Evolutionary conservation across 352 stramenopile genomes (phyloP).

Genomic region (Thalassiosira livingstoniorum): DNA sequence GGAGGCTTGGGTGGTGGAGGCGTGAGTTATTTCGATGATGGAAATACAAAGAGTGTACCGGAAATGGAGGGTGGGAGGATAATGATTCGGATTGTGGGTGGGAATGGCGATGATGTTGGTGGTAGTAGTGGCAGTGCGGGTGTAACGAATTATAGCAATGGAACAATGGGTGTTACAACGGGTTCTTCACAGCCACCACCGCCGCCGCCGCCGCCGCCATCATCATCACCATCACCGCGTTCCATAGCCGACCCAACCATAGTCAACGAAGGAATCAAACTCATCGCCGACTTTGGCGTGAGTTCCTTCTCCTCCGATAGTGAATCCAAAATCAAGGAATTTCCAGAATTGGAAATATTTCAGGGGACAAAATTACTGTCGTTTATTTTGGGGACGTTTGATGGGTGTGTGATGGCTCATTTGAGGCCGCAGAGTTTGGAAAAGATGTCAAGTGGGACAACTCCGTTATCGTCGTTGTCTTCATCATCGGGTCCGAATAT

Average conservation of each 20-base stretch:
- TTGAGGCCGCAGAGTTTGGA: slow-evolving; percentile 73
- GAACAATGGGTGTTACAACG: too few species aligned
- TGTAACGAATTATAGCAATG: too few species aligned
- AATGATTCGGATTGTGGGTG: slow-evolving; percentile 74
- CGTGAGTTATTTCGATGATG: slow-evolving; percentile 83
- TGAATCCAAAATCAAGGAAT: slow-evolving; percentile 83
- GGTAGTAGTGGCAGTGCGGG: slow-evolving; percentile 24
- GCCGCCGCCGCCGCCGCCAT: too few species aligned
- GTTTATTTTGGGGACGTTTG: slow-evolving; percentile 73
- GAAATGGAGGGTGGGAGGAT: slow-evolving; percentile 79
- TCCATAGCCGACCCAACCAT: slow-evolving; percentile 21
- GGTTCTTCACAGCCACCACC: too few species aligned
- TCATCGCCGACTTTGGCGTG: slow-evolving; percentile 80
- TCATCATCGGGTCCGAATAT: slow-evolving; percentile 72
- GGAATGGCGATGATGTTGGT: slow-evolving; percentile 62
- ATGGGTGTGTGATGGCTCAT: slow-evolving; percentile 74
- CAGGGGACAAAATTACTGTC: slow-evolving; percentile 76
- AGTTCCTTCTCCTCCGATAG: slow-evolving; percentile 71
- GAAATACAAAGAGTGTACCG: slow-evolving; percentile 77
- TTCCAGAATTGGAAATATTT: slow-evolving; percentile 86
- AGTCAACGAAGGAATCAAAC: slow-evolving; percentile 82
- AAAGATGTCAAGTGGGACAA: too few species aligned
- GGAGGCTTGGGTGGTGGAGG: slow-evolving; percentile 80
- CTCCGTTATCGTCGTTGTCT: slow-evolving; percentile 13
- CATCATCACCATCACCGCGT: too few species aligned